Evolutionary conservation across 2,329 filamentous ascomycete species (phyloP), one percentile per base, ranked within the genome.

Genomic region (Aspergillus fructus): DNA sequence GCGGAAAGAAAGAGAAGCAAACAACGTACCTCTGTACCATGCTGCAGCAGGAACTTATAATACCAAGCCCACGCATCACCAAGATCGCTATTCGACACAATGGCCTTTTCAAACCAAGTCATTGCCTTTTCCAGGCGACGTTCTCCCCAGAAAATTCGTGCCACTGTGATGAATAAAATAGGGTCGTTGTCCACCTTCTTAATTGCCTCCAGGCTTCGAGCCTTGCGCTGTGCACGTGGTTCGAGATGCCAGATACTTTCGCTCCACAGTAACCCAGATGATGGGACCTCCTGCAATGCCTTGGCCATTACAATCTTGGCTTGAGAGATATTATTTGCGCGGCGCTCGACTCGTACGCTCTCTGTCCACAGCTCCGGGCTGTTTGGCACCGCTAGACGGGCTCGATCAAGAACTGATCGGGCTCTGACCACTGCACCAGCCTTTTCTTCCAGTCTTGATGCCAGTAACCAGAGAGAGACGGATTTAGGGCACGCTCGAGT

Each of bases 11-110:
- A 39, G 15, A 42, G n/a, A n/a, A 13, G 23, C 49, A 11, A 23
- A 52, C 42, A 55, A 74, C 78, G 68, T 70, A 82, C 79, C 63
- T 91, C 88, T 5, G 92, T 97, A 9, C 94, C 96, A 76, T 99
- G 93, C 80, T 97, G 91, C 64, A 87, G 73, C 63, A 97, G 71
- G 73, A 97, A 99, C 74, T 93, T 93, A 75, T 92, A 94, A 75
- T 97, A 99, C 93, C 93, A 99, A 19, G 92, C 93, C 96, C 96
- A 99, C 11, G 87, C 90, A 78, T 99, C 96, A 50, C 94, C 94
- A 50, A 86, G 79, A 72, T 97, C 93, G 37, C 88, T 86, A 69
- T 99, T 92, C 12, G 94, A 80, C 53, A 96, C 82, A 55, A 97
- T 87, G 0, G 94, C 94, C 76, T 96, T 96, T 76, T 97, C 92